These are phyloP conservation scores for Diaporthe eres DNA, from an alignment of 2,329 filamentous ascomycete genomes.

Conservation along the genomic window DNA sequence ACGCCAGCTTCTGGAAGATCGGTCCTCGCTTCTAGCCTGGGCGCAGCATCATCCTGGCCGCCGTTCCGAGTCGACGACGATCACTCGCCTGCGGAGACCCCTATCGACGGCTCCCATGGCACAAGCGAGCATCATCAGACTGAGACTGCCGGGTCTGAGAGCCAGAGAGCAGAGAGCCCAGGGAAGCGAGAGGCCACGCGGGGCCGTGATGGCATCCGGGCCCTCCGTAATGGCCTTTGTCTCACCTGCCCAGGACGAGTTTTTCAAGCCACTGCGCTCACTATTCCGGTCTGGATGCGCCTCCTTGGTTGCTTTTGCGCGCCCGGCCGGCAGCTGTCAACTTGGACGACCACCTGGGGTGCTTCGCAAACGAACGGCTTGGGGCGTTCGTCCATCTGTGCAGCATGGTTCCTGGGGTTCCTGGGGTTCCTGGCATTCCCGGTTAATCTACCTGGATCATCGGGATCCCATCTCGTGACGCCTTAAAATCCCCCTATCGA, in stretches of 20 bases:
- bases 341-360: not conserved
- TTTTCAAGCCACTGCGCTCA: slow-evolving; percentile 17
- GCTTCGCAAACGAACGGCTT: not conserved
- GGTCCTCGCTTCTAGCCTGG: slow-evolving; percentile 22
- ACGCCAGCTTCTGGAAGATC: slow-evolving; percentile 25
- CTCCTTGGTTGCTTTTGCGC: slow-evolving; percentile 22
- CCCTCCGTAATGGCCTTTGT: slow-evolving; percentile 19
- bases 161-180: slow-evolving; percentile 10
- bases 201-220: not conserved
- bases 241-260: slow-evolving; percentile 1
- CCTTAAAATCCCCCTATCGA: slow-evolving; percentile 14
- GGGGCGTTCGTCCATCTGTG: not conserved
- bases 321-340: slow-evolving; percentile 12
- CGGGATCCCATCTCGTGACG: slow-evolving; percentile 30
- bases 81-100: not conserved
- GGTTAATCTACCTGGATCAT: slow-evolving; percentile 36
- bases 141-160: slow-evolving; percentile 19
- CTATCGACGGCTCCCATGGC: slow-evolving; percentile 10
- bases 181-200: slow-evolving; percentile 30
- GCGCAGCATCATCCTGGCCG: not conserved
- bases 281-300: slow-evolving; percentile 8
- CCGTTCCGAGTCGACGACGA: slow-evolving; percentile 14
- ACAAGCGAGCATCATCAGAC: slow-evolving; percentile 27
- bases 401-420: not conserved
- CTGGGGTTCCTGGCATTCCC: not conserved